These are phyloP conservation scores for Phaeomoniella chlamydospora DNA, from an alignment of 2,329 filamentous ascomycete genomes.

Conservation along the genomic window DNA sequence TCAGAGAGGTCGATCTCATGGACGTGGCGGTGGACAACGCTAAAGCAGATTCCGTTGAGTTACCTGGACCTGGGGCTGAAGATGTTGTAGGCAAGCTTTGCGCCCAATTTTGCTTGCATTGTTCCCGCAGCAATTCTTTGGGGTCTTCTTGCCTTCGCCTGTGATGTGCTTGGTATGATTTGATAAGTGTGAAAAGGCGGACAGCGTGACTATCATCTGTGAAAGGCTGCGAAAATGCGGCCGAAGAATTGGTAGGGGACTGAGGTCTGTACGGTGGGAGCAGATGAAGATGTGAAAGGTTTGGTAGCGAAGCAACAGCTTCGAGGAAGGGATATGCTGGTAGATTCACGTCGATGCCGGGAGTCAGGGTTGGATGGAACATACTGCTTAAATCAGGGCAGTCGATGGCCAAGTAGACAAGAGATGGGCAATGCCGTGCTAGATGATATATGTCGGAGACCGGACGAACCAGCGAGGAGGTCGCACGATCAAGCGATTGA, in stretches of 20 bases:
- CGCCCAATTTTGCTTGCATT: not conserved
- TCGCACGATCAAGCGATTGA: not conserved
- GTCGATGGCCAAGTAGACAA: not conserved
- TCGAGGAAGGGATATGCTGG: not conserved
- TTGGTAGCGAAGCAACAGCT: not conserved
- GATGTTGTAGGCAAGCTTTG: not conserved
- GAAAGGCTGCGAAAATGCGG: not conserved
- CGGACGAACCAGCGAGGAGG: not conserved
- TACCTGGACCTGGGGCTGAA: not conserved
- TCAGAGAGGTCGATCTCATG: not conserved
- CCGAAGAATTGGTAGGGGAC: not conserved
- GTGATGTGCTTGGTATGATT: not conserved
- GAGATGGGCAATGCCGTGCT: not conserved
- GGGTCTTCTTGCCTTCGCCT: not conserved
- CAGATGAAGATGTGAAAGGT: not conserved
- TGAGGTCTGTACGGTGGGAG: not conserved
- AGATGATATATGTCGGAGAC: not conserved
- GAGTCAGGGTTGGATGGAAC: not conserved
- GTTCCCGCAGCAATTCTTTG: not conserved
- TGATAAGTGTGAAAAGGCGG: not conserved
- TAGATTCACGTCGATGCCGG: not conserved
- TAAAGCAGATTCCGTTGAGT: not conserved
- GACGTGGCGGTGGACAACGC: not conserved
- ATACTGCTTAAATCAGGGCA: not conserved
- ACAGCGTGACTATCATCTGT: not conserved